Conservation (phyloP, 1,284 basidiomycete genomes). For the Ganoderma lucidum region DNA sequence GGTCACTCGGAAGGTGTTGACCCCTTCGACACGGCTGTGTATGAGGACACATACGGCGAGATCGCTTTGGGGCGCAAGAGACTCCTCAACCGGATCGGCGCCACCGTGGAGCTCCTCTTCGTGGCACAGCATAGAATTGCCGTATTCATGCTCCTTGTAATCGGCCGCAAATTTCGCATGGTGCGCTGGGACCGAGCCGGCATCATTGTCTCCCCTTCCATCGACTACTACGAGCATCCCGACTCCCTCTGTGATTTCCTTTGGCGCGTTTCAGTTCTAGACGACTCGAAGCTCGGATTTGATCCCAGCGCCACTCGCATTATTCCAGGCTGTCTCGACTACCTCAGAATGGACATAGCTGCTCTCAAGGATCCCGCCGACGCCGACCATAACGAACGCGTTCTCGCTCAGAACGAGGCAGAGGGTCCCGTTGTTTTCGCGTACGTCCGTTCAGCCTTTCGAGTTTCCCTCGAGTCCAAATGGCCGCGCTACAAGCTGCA, state of each 20-base stretch:
- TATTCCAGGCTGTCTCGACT: not conserved
- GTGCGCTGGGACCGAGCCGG: conserved; percentile 20
- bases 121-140: conserved; percentile 9
- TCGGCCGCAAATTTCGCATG: conserved; percentile 4
- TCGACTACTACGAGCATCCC: conserved; percentile 17
- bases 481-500: conserved; percentile 10
- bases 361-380: not conserved
- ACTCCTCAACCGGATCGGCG: not conserved
- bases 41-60: not conserved
- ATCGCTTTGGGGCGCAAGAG: not conserved
- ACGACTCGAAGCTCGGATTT: conserved; percentile 15
- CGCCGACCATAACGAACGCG: not conserved
- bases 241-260: conserved; percentile 12
- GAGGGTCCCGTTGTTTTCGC: conserved; percentile 1
- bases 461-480: not conserved
- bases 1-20: not conserved
- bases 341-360: conserved; percentile 8
- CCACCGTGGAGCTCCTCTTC: conserved; percentile 3
- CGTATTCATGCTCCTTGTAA: conserved; percentile 12
- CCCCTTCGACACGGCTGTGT: not conserved
- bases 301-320: conserved; percentile 18
- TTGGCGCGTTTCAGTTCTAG: conserved; percentile 9
- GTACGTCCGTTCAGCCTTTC: not conserved
- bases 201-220: conserved; percentile 9
- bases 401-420: not conserved